Conservation (phyloP, 2,329 filamentous ascomycete genomes). For the Colletotrichum coccodes region DNA sequence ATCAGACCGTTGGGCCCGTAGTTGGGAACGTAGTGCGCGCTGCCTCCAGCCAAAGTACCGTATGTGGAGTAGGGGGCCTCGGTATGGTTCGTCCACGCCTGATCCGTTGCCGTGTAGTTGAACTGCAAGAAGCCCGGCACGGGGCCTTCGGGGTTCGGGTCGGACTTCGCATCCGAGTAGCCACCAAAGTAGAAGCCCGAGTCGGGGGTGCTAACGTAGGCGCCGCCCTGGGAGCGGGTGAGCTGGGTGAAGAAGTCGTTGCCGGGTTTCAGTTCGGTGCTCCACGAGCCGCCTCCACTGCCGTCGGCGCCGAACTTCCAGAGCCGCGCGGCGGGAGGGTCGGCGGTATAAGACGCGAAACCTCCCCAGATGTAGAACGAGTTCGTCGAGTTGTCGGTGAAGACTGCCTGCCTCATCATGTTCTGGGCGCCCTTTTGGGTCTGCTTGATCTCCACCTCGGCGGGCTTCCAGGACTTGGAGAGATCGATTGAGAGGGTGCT, state of each 20-base stretch:
- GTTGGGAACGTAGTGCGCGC: constrained; percentile 24
- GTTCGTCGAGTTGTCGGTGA: constrained; percentile 10
- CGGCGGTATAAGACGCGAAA: constrained; percentile 1
- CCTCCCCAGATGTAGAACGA: constrained; percentile 36
- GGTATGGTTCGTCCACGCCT: constrained; percentile 27
- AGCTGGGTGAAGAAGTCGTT: constrained; percentile 16
- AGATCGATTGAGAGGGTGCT: constrained; percentile 34
- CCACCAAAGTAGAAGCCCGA: constrained; percentile 34
- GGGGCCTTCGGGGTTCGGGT: constrained; percentile 10
- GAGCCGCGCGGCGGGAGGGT: constrained; percentile 2
- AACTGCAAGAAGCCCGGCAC: constrained; percentile 25
- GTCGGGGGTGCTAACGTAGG: constrained; percentile 23
- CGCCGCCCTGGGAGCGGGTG: constrained; percentile 16
- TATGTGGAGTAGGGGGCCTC: constrained; percentile 19
- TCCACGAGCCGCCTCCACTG: constrained; percentile 31
- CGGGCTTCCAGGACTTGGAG: constrained; percentile 29
- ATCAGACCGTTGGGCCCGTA: constrained; percentile 32
- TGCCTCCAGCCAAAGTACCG: constrained; percentile 19
- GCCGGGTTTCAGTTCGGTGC: constrained; percentile 23
- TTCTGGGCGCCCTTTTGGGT: constrained; percentile 26
- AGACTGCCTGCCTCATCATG: constrained; percentile 25
- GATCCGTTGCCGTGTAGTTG: constrained; percentile 25
- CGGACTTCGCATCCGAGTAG: constrained; percentile 1
- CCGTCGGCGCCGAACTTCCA: constrained; percentile 32
- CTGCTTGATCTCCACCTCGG: constrained; percentile 14